Evolutionary conservation across 108 stramenopile genomes (phyloP), one percentile per base, ranked within the genome.

Genomic region (Discostella stelligeroides): DNA sequence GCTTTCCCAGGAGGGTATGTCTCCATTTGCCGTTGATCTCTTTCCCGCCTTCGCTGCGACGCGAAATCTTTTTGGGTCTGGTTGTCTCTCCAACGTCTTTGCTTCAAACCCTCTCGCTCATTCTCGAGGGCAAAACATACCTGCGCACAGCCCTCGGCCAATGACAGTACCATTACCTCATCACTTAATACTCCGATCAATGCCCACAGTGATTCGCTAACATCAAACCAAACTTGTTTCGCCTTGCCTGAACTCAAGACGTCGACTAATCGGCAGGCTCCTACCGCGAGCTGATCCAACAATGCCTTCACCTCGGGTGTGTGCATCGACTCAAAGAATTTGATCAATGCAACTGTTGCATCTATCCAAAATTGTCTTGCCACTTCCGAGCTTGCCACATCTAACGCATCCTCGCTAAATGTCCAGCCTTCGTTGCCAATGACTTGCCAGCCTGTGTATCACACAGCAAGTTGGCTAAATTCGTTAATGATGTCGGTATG

Each of bases 61-160:
- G 60, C 55, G 29, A 8, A n/a, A n/a, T n/a, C n/a, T n/a, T n/a
- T n/a, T n/a, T n/a, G n/a, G n/a, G n/a, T n/a, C n/a, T n/a, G n/a
- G n/a, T n/a, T n/a, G n/a, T n/a, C n/a, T n/a, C n/a, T n/a, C n/a
- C n/a, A n/a, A n/a, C n/a, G n/a, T n/a, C n/a, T n/a, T n/a, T n/a
- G n/a, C n/a, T n/a, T n/a, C n/a, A n/a, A n/a, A n/a, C n/a, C n/a
- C n/a, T 62, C 63, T 2, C 76, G 69, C 60, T 93, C 89, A 69
- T 69, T 70, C 73, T 85, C 87, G 74, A 93, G 69, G 23, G 92
- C 89, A 75, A 89, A 83, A 53, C 89, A 90, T 48, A 93, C 64
- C 55, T 90, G 80, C 23, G 92, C 92, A 29, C 88, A 88, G n/a
- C 87, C 87, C 76, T 93, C 89, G 15, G 89, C 92, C 67, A 90